Evolutionary conservation across 2,329 filamentous ascomycete genomes (phyloP).

Genomic region (Cladophialophora yegresii): DNA sequence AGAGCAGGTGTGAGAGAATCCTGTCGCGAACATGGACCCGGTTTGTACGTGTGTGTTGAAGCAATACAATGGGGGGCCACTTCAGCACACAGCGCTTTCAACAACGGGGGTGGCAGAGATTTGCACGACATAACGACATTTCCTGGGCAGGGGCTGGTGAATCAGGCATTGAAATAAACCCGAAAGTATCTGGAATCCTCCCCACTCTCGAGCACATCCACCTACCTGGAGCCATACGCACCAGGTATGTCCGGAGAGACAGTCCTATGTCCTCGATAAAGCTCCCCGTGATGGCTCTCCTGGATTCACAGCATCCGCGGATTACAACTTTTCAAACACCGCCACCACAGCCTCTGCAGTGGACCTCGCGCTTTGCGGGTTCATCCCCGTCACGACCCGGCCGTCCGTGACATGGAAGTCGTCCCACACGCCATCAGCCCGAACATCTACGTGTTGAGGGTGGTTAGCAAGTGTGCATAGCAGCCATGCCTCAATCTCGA

Average conservation of each 20-base stretch:
- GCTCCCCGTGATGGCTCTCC: neutral
- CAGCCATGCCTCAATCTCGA: neutral
- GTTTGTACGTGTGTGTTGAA: no score
- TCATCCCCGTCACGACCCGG: slow-evolving; percentile 48
- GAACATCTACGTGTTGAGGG: slow-evolving; percentile 30
- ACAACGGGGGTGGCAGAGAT: neutral
- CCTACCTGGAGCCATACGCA: neutral
- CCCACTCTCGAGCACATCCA: no score
- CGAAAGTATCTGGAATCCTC: neutral
- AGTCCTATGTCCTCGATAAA: neutral
- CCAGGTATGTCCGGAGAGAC: neutral
- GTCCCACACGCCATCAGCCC: slow-evolving; percentile 41
- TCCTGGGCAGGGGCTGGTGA: neutral
- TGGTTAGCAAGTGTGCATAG: neutral
- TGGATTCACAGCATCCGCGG: neutral
- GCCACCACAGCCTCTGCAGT: slow-evolving; percentile 46
- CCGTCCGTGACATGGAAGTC: slow-evolving; percentile 43
- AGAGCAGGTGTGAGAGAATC: no score
- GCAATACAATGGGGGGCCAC: no score
- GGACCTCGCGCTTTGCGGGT: slow-evolving; percentile 46
- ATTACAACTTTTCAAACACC: slow-evolving; percentile 44
- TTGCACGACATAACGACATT: neutral
- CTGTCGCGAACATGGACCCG: no score
- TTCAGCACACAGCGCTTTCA: neutral
- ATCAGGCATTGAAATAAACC: neutral